A percentile compares a stretch with the other conserved stretches of the same genome.
phyloP scores from a whole-genome alignment of 2,329 filamentous ascomycete genomes.

The Colletotrichum gigasporum region DNA sequence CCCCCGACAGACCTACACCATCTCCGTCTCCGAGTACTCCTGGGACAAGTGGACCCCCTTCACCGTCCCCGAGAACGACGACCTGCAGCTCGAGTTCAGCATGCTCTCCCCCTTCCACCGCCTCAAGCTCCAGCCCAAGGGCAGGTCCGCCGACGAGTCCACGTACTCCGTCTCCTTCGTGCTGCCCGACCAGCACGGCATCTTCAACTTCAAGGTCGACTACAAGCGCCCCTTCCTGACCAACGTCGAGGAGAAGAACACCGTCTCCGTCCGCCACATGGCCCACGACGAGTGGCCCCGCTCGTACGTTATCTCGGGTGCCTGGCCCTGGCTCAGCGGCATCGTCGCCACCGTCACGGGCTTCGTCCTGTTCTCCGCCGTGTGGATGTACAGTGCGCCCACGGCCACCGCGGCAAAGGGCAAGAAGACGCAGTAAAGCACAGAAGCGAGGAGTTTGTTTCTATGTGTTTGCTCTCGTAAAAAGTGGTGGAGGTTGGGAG shows the following conservation, averaged over 20 bases:
- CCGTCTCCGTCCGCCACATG: constrained; percentile 94
- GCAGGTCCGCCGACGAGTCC: constrained; percentile 71
- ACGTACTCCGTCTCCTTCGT: constrained; percentile 81
- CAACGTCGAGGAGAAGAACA: constrained; percentile 91
- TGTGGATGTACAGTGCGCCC: constrained; percentile 83
- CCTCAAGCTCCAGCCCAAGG: constrained; percentile 71
- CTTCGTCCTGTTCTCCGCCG: constrained; percentile 83
- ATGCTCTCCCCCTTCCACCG: constrained; percentile 99
- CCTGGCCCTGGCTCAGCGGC: constrained; percentile 94
- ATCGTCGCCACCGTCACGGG: constrained; percentile 85
- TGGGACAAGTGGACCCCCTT: constrained; percentile 82
- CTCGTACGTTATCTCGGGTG: constrained; percentile 87
- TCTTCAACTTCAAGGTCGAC: constrained; percentile 98
- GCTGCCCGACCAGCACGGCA: constrained; percentile 95
- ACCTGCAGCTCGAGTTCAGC: constrained; percentile 93
- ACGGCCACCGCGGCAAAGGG: constrained; percentile 40
- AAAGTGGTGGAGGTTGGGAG: too few relatives aligned
- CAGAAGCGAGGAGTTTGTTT: background rate
- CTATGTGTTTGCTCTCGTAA: too few relatives aligned
- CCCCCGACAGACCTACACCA: constrained; percentile 75
- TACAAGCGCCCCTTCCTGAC: constrained; percentile 95
- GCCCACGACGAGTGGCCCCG: constrained; percentile 97
- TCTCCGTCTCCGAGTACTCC: constrained; percentile 87
- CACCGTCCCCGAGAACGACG: constrained; percentile 73
- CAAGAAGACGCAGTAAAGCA: constrained; percentile 59